Conservation (phyloP, 805 yeast species). For the Kurtzmaniella cleridarum region DNA sequence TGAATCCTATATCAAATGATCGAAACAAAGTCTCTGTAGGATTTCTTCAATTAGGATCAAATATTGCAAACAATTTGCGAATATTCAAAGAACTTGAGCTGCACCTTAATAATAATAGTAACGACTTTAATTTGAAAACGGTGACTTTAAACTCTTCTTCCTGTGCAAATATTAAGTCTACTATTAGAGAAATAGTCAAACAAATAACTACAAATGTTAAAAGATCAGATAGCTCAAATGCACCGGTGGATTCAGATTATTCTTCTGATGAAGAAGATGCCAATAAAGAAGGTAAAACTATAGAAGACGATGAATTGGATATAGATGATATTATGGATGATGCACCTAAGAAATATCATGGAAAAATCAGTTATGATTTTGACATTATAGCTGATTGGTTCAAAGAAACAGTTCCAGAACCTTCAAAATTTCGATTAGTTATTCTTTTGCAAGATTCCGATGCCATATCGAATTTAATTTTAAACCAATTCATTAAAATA, state of each 20-base stretch:
- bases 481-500: slow-evolving; percentile 31
- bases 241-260: slow-evolving; percentile 9
- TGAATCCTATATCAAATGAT: slow-evolving; percentile 4
- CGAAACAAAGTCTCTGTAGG: slow-evolving; percentile 23
- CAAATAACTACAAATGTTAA: slow-evolving; percentile 16
- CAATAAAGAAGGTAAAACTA: slow-evolving; percentile 13
- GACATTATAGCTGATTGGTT: slow-evolving; percentile 32
- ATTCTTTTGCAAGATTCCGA: slow-evolving; percentile 35
- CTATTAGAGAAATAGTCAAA: slow-evolving; percentile 27
- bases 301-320: slow-evolving; percentile 10
- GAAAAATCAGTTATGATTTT: slow-evolving; percentile 29
- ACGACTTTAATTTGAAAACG: slow-evolving; percentile 12
- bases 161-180: slow-evolving; percentile 28
- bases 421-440: slow-evolving; percentile 13
- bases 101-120: slow-evolving; percentile 8
- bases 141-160: slow-evolving; percentile 26
- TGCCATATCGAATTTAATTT: slow-evolving; percentile 25
- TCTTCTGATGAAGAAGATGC: slow-evolving; percentile 10
- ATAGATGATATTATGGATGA: not conserved
- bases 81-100: slow-evolving; percentile 30
- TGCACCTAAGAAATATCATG: slow-evolving; percentile 7
- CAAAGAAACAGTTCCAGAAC: slow-evolving; percentile 7
- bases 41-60: slow-evolving; percentile 32
- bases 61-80: slow-evolving; percentile 36
- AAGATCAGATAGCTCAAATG: slow-evolving; percentile 5